Base-by-base conservation (phyloP, 768 basidiomycete species). In the Amanita thiersii region DNA sequence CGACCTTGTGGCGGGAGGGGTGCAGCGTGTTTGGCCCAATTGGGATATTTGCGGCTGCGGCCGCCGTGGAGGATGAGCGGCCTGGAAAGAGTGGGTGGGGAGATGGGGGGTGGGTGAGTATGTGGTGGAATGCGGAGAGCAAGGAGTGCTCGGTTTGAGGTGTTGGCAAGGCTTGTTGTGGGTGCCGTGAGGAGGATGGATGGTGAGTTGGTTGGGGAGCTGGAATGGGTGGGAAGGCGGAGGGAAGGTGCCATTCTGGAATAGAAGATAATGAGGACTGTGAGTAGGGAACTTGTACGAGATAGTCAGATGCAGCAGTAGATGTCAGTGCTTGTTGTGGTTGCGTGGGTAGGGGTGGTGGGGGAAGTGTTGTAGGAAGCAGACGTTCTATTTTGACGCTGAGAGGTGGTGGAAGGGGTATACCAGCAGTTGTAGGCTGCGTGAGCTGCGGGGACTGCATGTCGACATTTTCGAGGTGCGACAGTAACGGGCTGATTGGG, bases 101-200 rank as follows among this genome's bases (percentile, higher is more conserved):
- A 0, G 76, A 63, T 0, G 79, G 73, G 1, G 81, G 80, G 49
- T 86, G 77, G 0, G 80, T 86, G 37, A 86, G 70, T 46, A 86
- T 80, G 49, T 87, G 79, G 48, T 85, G 86, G 52, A 85, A 87
- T 4, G 81, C 85, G 9, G 67, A 63, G 31, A 84, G 56, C 21
- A 87, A 71, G 1, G 83, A 68, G 2, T 72, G 81, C 47, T 84
- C 79, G 5, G 72, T 71, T 48, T 73, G 74, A 0, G 79, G 75
- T 1, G 72, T 71, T 3, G 72, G 57, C 4, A 67, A 11, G 7
- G 11, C 55, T 3, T 65, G 68, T 19, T 57, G 44, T 21, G 46
- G 41, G 12, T 50, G 55, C 20, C 52, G 30, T 25, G 51, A 50
- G 15, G 50, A 41, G 1, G 54, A 47, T 1, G 54, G 43, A 6